These are phyloP conservation scores for Kwoniella dejecticola DNA, from an alignment of 768 basidiomycete genomes.

Conservation along the genomic window DNA sequence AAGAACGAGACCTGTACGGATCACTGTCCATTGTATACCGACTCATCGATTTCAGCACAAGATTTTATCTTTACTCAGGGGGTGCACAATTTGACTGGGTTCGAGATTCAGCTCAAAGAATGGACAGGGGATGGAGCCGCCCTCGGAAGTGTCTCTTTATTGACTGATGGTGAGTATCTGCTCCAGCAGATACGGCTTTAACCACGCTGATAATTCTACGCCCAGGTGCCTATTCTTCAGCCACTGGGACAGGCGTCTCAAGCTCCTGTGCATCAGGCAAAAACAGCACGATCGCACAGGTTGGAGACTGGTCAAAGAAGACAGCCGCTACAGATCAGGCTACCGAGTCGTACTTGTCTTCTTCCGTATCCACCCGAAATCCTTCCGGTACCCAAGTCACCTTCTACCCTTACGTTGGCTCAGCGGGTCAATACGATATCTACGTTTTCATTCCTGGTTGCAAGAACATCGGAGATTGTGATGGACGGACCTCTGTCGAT, in stretches of 20 bases:
- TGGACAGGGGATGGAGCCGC: slow-evolving; percentile 78
- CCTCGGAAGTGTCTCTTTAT: slow-evolving; percentile 84
- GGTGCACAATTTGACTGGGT: slow-evolving; percentile 70
- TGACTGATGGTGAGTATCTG: slow-evolving; percentile 75
- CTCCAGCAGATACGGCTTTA: too few species aligned
- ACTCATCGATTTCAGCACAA: slow-evolving; percentile 78
- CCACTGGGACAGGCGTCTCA: slow-evolving; percentile 64
- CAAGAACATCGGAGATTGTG: slow-evolving; percentile 74
- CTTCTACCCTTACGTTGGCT: slow-evolving; percentile 90
- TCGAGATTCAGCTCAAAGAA: slow-evolving; percentile 76
- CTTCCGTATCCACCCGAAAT: slow-evolving; percentile 65
- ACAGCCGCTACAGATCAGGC: slow-evolving; percentile 71
- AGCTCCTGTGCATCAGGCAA: slow-evolving; percentile 76
- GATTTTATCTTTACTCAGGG: slow-evolving; percentile 79
- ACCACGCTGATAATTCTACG: neutral
- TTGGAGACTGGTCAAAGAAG: slow-evolving; percentile 70
- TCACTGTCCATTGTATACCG: slow-evolving; percentile 76
- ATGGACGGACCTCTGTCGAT: slow-evolving; percentile 73
- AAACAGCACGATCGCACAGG: slow-evolving; percentile 68
- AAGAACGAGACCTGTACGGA: slow-evolving; percentile 75
- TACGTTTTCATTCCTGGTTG: slow-evolving; percentile 88
- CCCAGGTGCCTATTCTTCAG: slow-evolving; percentile 72
- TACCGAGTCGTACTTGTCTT: slow-evolving; percentile 70
- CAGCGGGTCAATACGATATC: slow-evolving; percentile 80
- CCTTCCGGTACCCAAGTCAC: slow-evolving; percentile 74